Evolutionary conservation across 768 basidiomycete genomes (phyloP).

Genomic region (Pleurotus eryngii): DNA sequence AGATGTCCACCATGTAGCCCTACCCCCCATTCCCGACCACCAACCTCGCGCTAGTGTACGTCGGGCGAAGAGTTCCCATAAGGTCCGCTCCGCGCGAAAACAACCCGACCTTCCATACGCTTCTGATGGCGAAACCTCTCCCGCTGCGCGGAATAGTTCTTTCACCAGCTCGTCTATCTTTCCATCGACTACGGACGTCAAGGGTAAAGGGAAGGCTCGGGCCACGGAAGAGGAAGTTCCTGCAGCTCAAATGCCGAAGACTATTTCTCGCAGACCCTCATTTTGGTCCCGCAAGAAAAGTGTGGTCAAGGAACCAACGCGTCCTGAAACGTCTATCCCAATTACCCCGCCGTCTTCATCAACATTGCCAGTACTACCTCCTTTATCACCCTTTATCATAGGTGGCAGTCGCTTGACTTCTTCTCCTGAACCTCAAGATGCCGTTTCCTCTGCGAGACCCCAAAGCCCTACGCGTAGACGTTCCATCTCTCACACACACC

Average conservation of each 20-base stretch:
- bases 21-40: constrained; percentile 27
- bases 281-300: constrained; percentile 61
- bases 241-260: constrained; percentile 29
- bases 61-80: constrained; percentile 53
- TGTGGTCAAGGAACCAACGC: constrained; percentile 12
- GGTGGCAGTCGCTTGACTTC: constrained; percentile 12
- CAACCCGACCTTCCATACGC: constrained; percentile 12
- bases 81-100: constrained; percentile 24
- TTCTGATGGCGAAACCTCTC: constrained; percentile 13
- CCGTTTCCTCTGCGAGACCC: constrained; percentile 18
- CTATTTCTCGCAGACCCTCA: constrained; percentile 55
- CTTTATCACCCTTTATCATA: constrained; percentile 24
- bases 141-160: neutral
- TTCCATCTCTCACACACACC: constrained; percentile 4
- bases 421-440: constrained; percentile 14
- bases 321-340: constrained; percentile 8
- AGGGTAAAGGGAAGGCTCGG: constrained; percentile 33
- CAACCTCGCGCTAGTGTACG: constrained; percentile 29
- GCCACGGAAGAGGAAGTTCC: constrained; percentile 17
- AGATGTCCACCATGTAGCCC: constrained; percentile 49
- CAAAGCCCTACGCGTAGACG: constrained; percentile 15
- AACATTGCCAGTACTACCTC: constrained; percentile 25
- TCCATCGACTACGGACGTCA: constrained; percentile 38
- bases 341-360: neutral
- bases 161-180: neutral